Evolutionary conservation across 768 basidiomycete species (phyloP).

Genomic region (Pholiota molesta): DNA sequence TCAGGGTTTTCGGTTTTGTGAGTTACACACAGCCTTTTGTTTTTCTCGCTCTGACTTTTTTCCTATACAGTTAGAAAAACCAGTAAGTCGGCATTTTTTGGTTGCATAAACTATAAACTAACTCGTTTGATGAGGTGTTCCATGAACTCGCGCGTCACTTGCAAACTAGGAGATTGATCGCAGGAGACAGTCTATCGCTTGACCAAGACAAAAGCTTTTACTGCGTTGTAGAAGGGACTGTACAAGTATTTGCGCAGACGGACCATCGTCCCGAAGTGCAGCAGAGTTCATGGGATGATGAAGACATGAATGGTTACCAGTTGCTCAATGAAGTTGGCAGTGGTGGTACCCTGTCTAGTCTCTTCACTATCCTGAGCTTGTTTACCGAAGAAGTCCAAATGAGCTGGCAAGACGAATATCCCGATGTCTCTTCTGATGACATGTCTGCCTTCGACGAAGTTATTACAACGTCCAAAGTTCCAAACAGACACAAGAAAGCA

Average conservation of each 20-base stretch:
- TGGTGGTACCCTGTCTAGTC: constrained; percentile 92
- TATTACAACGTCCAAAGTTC: constrained; percentile 19
- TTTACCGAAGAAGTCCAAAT: constrained; percentile 95
- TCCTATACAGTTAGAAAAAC: constrained; percentile 72
- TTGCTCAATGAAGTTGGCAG: constrained; percentile 95
- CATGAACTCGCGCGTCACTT: constrained; percentile 96
- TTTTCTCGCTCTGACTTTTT: constrained; percentile 6
- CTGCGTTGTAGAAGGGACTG: constrained; percentile 97
- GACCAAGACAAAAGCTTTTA: constrained; percentile 96
- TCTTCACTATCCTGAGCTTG: constrained; percentile 95
- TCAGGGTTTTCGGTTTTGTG: constrained; percentile 95
- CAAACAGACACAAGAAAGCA: constrained; percentile 37
- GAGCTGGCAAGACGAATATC: constrained; percentile 81
- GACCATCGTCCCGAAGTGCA: constrained; percentile 50
- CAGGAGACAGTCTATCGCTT: constrained; percentile 91
- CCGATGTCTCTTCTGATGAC: constrained; percentile 33
- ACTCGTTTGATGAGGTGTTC: constrained; percentile 65
- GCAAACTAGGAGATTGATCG: constrained; percentile 93
- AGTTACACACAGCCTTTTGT: constrained; percentile 23
- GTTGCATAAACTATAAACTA: background rate
- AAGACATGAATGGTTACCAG: constrained; percentile 94
- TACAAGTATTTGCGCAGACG: constrained; percentile 87
- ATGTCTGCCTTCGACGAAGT: constrained; percentile 24
- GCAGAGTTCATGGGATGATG: constrained; percentile 73
- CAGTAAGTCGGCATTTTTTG: constrained; percentile 51